These are phyloP conservation scores for Diplodia sapinea DNA, from an alignment of 2,329 filamentous ascomycete species.

Conservation along the genomic window DNA sequence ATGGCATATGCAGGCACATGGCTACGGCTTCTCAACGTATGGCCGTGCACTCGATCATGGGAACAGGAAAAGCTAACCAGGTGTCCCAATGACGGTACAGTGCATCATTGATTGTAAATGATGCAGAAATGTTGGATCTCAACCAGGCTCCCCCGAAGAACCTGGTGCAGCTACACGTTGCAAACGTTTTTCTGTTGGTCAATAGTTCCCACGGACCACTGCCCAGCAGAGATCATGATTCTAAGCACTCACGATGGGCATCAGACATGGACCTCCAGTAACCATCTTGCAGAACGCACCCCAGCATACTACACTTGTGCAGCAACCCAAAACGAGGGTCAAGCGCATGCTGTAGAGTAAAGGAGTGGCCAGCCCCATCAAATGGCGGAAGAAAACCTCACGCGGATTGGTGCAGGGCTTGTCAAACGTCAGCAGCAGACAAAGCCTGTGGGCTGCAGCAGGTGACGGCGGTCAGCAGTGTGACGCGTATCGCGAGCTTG, in stretches of 20 bases:
- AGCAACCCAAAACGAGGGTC: too few relatives aligned
- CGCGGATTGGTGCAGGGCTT: neutral
- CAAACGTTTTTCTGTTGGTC: too few relatives aligned
- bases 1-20: neutral
- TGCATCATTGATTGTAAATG: neutral
- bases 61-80: neutral
- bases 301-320: too few relatives aligned
- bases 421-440: neutral
- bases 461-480: neutral
- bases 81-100: neutral
- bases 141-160: neutral
- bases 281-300: too few relatives aligned
- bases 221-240: neutral
- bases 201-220: too few relatives aligned
- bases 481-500: neutral
- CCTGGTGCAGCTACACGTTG: too few relatives aligned
- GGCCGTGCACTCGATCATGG: neutral
- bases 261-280: too few relatives aligned
- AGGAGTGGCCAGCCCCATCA: too few relatives aligned
- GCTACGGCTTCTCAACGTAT: neutral
- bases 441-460: neutral
- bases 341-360: too few relatives aligned
- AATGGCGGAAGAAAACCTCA: too few relatives aligned
- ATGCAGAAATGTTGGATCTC: neutral
- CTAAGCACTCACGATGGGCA: neutral